Conservation (phyloP, 2,329 filamentous ascomycete genomes). For the Pestalotiopsis sp. region DNA sequence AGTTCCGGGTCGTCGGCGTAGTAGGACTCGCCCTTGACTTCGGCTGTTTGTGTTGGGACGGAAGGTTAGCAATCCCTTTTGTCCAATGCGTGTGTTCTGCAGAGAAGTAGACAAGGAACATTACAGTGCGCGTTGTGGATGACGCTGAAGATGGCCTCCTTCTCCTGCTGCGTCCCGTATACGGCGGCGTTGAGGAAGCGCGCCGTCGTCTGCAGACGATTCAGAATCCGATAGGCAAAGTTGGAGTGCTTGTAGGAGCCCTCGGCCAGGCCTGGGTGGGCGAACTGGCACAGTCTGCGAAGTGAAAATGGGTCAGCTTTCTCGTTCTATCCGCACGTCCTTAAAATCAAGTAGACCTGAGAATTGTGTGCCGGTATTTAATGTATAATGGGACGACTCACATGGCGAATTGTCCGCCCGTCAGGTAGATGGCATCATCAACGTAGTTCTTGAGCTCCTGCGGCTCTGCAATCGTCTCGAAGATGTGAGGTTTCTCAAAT, state of each 20-base stretch:
- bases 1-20: conserved; percentile 28
- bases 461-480: conserved; percentile 14
- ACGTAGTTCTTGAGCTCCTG: conserved; percentile 11
- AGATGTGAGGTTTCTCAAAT: conserved; percentile 14
- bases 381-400: too few relatives aligned
- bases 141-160: conserved; percentile 24
- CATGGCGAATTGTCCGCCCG: conserved; percentile 22
- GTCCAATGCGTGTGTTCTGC: neutral
- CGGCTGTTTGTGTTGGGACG: neutral
- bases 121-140: conserved; percentile 24
- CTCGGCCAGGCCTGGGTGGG: conserved; percentile 26
- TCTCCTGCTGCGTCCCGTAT: conserved; percentile 24
- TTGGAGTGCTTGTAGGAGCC: conserved; percentile 26
- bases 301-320: too few relatives aligned
- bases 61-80: neutral
- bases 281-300: conserved; percentile 23
- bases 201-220: conserved; percentile 26
- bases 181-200: conserved; percentile 27
- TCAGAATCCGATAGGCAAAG: conserved; percentile 24
- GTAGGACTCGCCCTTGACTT: conserved; percentile 26
- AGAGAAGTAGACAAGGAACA: neutral
- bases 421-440: conserved; percentile 17
- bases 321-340: too few relatives aligned
- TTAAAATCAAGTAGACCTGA: too few relatives aligned
- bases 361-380: too few relatives aligned